Conservation (phyloP, 768 basidiomycete species). For the Leccinum fibrillosum region DNA sequence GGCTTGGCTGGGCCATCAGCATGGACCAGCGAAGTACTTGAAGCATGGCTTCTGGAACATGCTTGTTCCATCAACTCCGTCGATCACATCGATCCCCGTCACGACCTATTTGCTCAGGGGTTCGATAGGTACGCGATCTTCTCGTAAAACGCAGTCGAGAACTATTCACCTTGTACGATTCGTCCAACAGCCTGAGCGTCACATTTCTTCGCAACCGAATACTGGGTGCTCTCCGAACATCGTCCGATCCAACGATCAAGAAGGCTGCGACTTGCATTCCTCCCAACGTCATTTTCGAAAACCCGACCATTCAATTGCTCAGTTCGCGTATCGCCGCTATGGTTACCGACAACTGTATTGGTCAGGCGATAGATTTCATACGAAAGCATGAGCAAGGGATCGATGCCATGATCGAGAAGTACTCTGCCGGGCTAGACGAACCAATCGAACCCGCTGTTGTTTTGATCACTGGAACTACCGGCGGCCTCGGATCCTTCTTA, state of each 20-base stretch:
- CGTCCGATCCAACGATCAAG: slow-evolving; percentile 26
- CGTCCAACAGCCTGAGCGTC: slow-evolving; percentile 24
- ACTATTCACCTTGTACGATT: not conserved
- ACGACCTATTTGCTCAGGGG: slow-evolving; percentile 33
- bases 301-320: slow-evolving; percentile 39
- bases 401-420: slow-evolving; percentile 39
- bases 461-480: slow-evolving; percentile 40
- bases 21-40: slow-evolving; percentile 23
- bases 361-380: not conserved
- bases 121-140: slow-evolving; percentile 35
- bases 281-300: slow-evolving; percentile 33
- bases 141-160: not conserved
- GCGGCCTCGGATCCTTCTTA: slow-evolving; percentile 37
- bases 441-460: slow-evolving; percentile 24
- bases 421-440: slow-evolving; percentile 22
- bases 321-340: slow-evolving; percentile 21
- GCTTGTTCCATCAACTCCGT: slow-evolving; percentile 10
- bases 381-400: slow-evolving; percentile 24
- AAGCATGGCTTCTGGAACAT: slow-evolving; percentile 29
- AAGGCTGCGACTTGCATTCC: slow-evolving; percentile 26
- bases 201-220: slow-evolving; percentile 29
- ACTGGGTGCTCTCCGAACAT: slow-evolving; percentile 27
- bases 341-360: not conserved
- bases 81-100: slow-evolving; percentile 1
- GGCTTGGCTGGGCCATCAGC: slow-evolving; percentile 20